phyloP scores from a whole-genome alignment of 2,329 filamentous ascomycete species.

The Monosporascus sp. region DNA sequence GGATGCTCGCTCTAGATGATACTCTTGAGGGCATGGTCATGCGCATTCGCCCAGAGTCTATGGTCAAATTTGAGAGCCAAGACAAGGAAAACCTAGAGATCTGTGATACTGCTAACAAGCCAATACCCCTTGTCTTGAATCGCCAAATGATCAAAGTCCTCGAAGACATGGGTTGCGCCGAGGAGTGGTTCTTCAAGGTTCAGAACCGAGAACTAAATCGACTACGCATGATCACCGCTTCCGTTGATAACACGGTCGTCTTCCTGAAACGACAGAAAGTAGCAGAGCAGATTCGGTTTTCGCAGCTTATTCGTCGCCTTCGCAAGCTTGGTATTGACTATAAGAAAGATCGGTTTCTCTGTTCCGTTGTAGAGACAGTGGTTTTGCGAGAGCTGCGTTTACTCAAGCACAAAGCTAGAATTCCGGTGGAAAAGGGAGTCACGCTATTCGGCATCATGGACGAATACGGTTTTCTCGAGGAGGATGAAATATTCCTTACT shows the following conservation, averaged over 20 bases:
- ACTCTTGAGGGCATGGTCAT: conserved; percentile 54
- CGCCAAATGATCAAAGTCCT: conserved; percentile 81
- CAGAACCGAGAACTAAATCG: conserved; percentile 59
- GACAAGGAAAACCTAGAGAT: conserved; percentile 60
- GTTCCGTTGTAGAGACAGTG: conserved; percentile 63
- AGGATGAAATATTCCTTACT: conserved; percentile 65
- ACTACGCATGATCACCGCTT: conserved; percentile 55
- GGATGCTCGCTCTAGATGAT: conserved; percentile 69
- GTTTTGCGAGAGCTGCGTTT: conserved; percentile 67
- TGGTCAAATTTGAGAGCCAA: conserved; percentile 69
- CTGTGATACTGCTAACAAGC: conserved; percentile 63
- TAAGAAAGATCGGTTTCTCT: conserved; percentile 63
- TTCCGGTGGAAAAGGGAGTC: conserved; percentile 64
- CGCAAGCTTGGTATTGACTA: conserved; percentile 59
- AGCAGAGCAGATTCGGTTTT: conserved; percentile 55
- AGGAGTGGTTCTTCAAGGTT: conserved; percentile 56
- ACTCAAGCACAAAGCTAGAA: conserved; percentile 74
- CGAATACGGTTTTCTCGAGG: conserved; percentile 63
- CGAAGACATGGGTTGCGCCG: conserved; percentile 65
- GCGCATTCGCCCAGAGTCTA: conserved; percentile 61
- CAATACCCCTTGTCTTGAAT: conserved; percentile 68
- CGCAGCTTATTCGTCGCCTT: conserved; percentile 57
- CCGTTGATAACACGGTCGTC: conserved; percentile 55
- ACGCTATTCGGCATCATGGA: conserved; percentile 83
- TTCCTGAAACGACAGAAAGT: conserved; percentile 62